phyloP scores from a whole-genome alignment of 805 yeast species.

The Grigorovia jiainica region DNA sequence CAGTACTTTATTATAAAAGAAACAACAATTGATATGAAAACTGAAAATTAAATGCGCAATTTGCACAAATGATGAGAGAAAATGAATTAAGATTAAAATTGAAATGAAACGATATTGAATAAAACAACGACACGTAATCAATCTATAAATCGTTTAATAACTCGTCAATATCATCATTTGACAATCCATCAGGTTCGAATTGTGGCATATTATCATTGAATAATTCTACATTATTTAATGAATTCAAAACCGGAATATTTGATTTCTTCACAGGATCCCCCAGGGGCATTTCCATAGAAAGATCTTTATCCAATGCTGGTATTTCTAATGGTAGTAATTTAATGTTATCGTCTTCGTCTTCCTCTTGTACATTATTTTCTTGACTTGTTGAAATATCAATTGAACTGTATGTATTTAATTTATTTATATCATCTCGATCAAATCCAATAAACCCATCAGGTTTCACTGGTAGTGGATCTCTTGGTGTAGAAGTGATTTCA shows the following conservation, averaged over 20 bases:
- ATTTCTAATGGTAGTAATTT: not conserved
- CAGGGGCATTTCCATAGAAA: not conserved
- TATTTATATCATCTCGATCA: slow-evolving; percentile 23
- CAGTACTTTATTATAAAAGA: too few relatives aligned
- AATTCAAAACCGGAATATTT: not conserved
- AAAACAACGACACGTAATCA: not conserved
- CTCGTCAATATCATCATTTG: not conserved
- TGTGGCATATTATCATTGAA: not conserved
- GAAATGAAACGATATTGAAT: not conserved
- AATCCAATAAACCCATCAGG: slow-evolving; percentile 40
- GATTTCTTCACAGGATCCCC: not conserved
- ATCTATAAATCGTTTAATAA: not conserved
- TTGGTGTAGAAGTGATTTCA: slow-evolving; percentile 38
- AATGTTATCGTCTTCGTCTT: not conserved
- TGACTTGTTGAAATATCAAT: not conserved
- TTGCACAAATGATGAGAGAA: too few relatives aligned
- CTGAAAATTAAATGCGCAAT: too few relatives aligned
- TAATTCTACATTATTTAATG: not conserved
- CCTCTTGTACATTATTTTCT: not conserved
- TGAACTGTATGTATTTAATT: slow-evolving; percentile 11
- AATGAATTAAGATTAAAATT: not conserved
- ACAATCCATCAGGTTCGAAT: not conserved
- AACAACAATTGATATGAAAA: too few relatives aligned
- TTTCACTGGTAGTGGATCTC: slow-evolving; percentile 32
- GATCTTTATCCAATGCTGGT: not conserved